Evolutionary conservation across 805 yeast genomes (phyloP).

Genomic region (Priceomyces castillae): DNA sequence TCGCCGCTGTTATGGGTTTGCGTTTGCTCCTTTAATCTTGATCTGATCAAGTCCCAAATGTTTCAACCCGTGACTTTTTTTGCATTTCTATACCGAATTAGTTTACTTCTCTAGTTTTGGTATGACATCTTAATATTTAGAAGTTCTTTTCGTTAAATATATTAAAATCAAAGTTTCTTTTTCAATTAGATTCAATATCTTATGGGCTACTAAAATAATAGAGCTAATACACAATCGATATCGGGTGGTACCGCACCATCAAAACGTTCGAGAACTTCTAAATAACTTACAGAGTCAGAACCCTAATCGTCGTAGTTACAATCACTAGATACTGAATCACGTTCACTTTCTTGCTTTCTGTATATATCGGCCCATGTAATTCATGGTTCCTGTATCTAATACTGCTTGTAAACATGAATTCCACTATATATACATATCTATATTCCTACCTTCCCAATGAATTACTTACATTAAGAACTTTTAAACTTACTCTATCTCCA

Average conservation of each 20-base stretch:
- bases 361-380: no score
- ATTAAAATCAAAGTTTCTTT: not conserved
- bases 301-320: not conserved
- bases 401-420: no score
- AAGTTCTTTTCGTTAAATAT: no score
- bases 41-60: no score
- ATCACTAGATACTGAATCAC: not conserved
- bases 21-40: conserved; percentile 6
- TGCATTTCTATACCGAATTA: not conserved
- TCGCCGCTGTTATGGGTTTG: conserved; percentile 25
- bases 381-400: no score
- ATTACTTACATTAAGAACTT: no score
- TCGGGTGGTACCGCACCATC: conserved; percentile 17
- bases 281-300: conserved; percentile 1
- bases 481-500: no score
- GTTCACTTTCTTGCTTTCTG: conserved; percentile 10
- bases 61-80: no score
- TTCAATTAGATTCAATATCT: no score
- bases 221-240: conserved; percentile 9
- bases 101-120: not conserved
- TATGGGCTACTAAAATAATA: not conserved
- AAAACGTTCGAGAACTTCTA: conserved; percentile 4
- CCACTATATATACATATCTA: no score
- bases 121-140: not conserved
- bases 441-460: no score